Conservation (phyloP, 2,329 filamentous ascomycete species). For the Aulographum hederae region DNA sequence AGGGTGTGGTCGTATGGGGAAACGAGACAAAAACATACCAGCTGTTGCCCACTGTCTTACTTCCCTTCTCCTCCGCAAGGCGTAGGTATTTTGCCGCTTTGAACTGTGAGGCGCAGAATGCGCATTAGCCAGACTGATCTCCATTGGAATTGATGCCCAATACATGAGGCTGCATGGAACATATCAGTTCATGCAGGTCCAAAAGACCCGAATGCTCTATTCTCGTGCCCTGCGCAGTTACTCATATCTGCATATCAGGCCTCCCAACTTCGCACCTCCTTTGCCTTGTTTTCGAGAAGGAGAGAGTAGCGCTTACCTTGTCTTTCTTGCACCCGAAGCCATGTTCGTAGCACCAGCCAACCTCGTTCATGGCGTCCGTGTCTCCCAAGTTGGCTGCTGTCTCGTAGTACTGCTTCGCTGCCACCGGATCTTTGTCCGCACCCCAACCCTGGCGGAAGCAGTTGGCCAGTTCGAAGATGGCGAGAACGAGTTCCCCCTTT, state of each 20-base stretch:
- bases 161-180: slow-evolving; percentile 22
- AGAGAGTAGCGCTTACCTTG: slow-evolving; percentile 55
- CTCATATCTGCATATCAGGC: too few species aligned
- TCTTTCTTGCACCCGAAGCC: slow-evolving; percentile 97
- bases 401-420: slow-evolving; percentile 85
- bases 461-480: slow-evolving; percentile 88
- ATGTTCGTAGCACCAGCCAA: slow-evolving; percentile 86
- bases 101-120: slow-evolving; percentile 44
- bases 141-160: slow-evolving; percentile 17
- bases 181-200: too few species aligned
- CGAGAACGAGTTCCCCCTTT: slow-evolving; percentile 89
- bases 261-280: too few species aligned
- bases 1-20: too few species aligned
- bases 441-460: slow-evolving; percentile 93
- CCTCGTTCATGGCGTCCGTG: slow-evolving; percentile 94
- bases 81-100: slow-evolving; percentile 79
- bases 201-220: slow-evolving; percentile 12
- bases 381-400: slow-evolving; percentile 93
- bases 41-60: slow-evolving; percentile 81
- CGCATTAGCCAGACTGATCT: not conserved
- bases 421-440: slow-evolving; percentile 65
- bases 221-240: too few species aligned
- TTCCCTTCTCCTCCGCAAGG: slow-evolving; percentile 72
- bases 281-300: too few species aligned
- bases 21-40: too few species aligned